Percentiles rank a stretch among this genome's conserved stretches.
phyloP scores from a whole-genome alignment of 2,329 filamentous ascomycete genomes.

The Ceratocystis variospora region DNA sequence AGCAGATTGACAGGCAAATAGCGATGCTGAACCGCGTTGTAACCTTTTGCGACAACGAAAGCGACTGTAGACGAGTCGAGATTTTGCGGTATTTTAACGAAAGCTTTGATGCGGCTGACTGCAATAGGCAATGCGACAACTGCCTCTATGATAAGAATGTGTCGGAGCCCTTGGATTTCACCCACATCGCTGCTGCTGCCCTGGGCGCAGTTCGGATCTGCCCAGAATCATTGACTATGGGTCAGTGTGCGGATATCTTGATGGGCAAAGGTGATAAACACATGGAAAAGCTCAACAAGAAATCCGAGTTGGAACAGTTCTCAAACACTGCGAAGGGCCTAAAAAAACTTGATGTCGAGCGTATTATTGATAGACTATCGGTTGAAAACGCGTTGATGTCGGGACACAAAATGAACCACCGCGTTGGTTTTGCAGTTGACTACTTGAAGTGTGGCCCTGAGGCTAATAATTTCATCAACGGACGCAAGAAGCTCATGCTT shows the following conservation, averaged over 20 bases:
- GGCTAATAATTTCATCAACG: conserved; percentile 32
- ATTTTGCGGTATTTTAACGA: conserved; percentile 94
- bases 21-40: conserved; percentile 76
- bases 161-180: conserved; percentile 66
- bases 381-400: conserved; percentile 62
- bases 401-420: conserved; percentile 45
- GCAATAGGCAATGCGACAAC: conserved; percentile 72
- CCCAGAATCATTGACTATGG: conserved; percentile 50
- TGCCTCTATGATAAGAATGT: conserved; percentile 54
- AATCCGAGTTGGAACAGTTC: conserved; percentile 27
- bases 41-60: conserved; percentile 77
- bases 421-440: conserved; percentile 53
- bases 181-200: conserved; percentile 55
- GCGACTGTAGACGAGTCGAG: conserved; percentile 74
- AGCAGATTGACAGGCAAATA: conserved; percentile 73
- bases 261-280: conserved; percentile 36
- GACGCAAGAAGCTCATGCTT: conserved; percentile 34
- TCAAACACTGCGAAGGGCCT: conserved; percentile 57
- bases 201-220: conserved; percentile 50
- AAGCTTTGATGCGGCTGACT: conserved; percentile 57
- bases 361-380: conserved; percentile 65
- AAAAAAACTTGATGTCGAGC: conserved; percentile 63
- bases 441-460: conserved; percentile 47
- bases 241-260: conserved; percentile 74
- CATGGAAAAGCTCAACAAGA: conserved; percentile 12